Percentiles rank a stretch among this genome's conserved stretches.
Evolutionary conservation across 768 basidiomycete species (phyloP).

Genomic region (Naganishia vaughanmartiniae): DNA sequence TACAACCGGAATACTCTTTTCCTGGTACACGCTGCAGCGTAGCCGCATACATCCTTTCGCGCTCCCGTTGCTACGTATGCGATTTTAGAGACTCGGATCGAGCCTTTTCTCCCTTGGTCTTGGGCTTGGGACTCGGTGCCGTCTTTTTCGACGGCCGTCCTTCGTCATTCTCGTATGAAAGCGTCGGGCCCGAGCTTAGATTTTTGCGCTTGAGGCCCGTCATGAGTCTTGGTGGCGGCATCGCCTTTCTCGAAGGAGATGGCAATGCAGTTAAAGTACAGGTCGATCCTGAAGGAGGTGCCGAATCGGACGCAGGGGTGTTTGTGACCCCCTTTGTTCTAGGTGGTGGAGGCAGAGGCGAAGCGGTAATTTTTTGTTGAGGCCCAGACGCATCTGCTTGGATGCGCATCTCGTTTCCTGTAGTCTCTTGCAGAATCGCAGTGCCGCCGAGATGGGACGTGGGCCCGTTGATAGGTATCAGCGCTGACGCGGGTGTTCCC

Average conservation of each 20-base stretch:
- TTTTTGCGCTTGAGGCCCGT: constrained; percentile 18
- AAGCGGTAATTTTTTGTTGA: background rate
- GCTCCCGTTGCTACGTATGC: background rate
- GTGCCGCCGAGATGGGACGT: constrained; percentile 3
- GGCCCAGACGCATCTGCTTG: background rate
- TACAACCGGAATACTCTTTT: no score
- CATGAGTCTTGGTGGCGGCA: constrained; percentile 11
- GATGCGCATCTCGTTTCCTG: background rate
- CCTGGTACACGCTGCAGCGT: background rate
- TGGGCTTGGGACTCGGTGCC: constrained; percentile 7
- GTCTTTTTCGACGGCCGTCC: constrained; percentile 19
- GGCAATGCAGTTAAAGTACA: background rate
- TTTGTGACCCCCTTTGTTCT: background rate
- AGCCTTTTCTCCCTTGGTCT: constrained; percentile 5
- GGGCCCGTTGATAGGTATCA: background rate
- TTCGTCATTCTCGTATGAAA: constrained; percentile 1
- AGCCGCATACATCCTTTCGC: background rate
- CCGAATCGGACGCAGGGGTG: background rate
- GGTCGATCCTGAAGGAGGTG: constrained; percentile 7
- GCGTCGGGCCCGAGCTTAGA: background rate
- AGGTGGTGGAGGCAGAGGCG: constrained; percentile 1
- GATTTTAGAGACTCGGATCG: background rate
- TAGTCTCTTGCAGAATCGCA: background rate
- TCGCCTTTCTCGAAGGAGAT: constrained; percentile 10
- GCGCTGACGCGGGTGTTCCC: constrained; percentile 10